Evolutionary conservation across 2,329 filamentous ascomycete species (phyloP), one percentile per base, ranked within the genome.

Genomic region (Periglandula ipomoeae): DNA sequence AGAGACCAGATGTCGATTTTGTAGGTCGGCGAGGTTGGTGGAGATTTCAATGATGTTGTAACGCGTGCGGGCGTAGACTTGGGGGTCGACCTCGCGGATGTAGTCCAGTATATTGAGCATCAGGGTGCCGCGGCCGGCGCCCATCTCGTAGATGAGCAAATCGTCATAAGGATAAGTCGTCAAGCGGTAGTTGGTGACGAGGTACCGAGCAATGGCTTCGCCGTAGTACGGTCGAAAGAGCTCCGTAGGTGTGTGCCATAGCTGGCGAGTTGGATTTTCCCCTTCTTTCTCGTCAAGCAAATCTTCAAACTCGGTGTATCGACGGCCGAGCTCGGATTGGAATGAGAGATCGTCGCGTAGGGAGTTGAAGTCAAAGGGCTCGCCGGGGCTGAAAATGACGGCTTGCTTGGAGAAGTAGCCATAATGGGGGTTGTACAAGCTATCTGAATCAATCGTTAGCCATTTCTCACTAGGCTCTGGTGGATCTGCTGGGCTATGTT

Each of bases 91-190:
- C 55, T 87, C 84, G 53, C 90, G 87, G 65, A 98, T 95, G 67
- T 94, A 95, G 73, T 98, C 91, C 53, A 98, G 78, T 50, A 98
- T 90, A 67, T 98, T 98, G 63, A 93, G 77, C 93, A 98, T 98
- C 63, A 98, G 79, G 0, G 94, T 98, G 53, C 93, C 93, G 60
- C 95, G 91, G 59, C 93, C 93, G 35, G 93, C 93, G 46, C 93
- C 93, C 86, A 98, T 95, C 66, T 98, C 93, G 76, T 96, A 98
- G 65, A 98, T 94, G 59, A 95, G 87, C 46, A 98, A 79, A 68
- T 98, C 93, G 68, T 96, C 84, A 72, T 97, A 96, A 2, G 93
- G 93, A 65, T 93, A 97, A 49, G 89, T 81, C 40, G 87, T 88
- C 64, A 96, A 81, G 64, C 93, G 89, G 76, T 98, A 98, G 71